Conservation (phyloP, 805 yeast genomes). For the Saturnispora bothae region DNA sequence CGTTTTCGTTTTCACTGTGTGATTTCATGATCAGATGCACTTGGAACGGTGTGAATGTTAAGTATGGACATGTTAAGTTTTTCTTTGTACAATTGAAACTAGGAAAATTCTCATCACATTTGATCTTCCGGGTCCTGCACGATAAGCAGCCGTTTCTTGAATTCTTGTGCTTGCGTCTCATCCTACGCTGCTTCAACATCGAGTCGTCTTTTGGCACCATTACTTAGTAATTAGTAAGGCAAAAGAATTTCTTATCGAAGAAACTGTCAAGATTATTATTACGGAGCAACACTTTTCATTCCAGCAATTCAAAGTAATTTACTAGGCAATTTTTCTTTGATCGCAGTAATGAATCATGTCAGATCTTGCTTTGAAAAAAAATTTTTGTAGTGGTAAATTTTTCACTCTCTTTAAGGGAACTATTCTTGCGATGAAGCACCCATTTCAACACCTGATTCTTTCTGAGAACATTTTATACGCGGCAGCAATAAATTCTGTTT, state of each 20-base stretch:
- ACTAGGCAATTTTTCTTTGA: too few species aligned
- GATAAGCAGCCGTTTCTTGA: constrained; percentile 30
- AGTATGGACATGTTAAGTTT: constrained; percentile 8
- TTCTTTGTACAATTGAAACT: constrained; percentile 16
- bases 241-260: too few species aligned
- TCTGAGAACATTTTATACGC: constrained; percentile 42
- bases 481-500: constrained; percentile 48
- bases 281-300: too few species aligned
- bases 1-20: background rate
- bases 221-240: too few species aligned
- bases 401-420: too few species aligned
- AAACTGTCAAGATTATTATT: too few species aligned
- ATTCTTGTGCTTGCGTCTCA: constrained; percentile 21
- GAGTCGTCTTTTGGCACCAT: too few species aligned
- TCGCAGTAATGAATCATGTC: too few species aligned
- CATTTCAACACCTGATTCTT: constrained; percentile 49
- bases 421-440: constrained; percentile 51
- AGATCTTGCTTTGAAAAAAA: too few species aligned
- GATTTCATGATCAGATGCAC: constrained; percentile 4
- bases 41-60: constrained; percentile 13
- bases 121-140: constrained; percentile 30
- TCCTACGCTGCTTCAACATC: background rate
- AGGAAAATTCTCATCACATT: constrained; percentile 25
- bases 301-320: too few species aligned
- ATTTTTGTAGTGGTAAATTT: too few species aligned